Conservation (phyloP, 352 stramenopile genomes). For the Globisporangium lucens region DNA sequence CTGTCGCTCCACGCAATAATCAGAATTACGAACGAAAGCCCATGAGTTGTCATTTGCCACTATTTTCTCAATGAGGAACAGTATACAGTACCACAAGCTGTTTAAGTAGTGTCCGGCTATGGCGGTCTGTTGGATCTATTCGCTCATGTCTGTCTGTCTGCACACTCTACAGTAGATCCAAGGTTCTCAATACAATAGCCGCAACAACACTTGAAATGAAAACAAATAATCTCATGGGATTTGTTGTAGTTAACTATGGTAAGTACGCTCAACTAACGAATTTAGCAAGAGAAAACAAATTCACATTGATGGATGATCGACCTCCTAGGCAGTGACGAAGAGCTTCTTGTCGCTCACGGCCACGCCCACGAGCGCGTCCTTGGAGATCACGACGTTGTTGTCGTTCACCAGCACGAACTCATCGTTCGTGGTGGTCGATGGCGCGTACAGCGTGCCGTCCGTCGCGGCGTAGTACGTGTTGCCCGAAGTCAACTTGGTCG, state of each 20-base stretch:
- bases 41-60: too few species aligned
- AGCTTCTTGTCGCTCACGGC: slow-evolving; percentile 61
- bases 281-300: not conserved
- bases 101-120: too few species aligned
- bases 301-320: not conserved
- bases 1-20: not conserved
- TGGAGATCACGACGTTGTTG: slow-evolving; percentile 75
- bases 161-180: too few species aligned
- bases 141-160: too few species aligned
- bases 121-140: too few species aligned
- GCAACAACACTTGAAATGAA: not conserved
- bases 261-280: not conserved
- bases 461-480: slow-evolving; percentile 69
- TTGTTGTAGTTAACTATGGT: not conserved
- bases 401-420: slow-evolving; percentile 62
- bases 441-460: slow-evolving; percentile 52
- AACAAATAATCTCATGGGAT: not conserved
- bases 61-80: too few species aligned
- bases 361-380: slow-evolving; percentile 68
- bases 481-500: slow-evolving; percentile 35
- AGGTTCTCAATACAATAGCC: not conserved
- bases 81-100: too few species aligned
- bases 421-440: slow-evolving; percentile 43
- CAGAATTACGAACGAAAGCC: not conserved
- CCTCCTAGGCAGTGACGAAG: slow-evolving; percentile 33